Evolutionary conservation across 345 rosid species (phyloP), one percentile per base, ranked within the genome.

Genomic region (Pugionium cornutum): DNA sequence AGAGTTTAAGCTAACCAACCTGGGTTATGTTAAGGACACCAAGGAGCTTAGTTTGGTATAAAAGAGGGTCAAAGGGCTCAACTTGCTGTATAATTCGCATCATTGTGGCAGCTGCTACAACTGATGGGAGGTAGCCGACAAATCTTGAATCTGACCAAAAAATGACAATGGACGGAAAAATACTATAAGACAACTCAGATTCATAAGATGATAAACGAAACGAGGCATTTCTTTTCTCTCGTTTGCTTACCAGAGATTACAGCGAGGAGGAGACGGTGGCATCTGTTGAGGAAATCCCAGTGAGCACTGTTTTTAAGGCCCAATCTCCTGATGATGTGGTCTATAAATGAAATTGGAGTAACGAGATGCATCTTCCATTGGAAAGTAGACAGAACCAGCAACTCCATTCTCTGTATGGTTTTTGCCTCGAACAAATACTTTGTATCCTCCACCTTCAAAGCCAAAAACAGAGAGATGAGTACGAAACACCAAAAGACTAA

Each of bases 321-420:
- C 3, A 95, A 79, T 82, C 97, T 82, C 67, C 91, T 71, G 4
- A 85, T 58, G 35, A 91, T 76, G 71, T 85, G 86, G 76, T 95
- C 94, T 10, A 91, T 35, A 53, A 94, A 94, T 18, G 99, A 88
- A 39, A 88, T 68, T 25, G 97, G 89, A 27, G 99, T 88, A 37
- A 88, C 70, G 7, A 86, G 97, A 75, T 86, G 88, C 99, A 94
- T 94, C 82, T 77, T 84, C 99, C 99, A 94, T 57, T 79, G 45
- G 8, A 94, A 88, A 5, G 95, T 75, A 6, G 99, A 88, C 4
- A 94, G 86, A 41, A 94, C 78, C 81, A 94, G 65, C n/a, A 94
- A 62, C 86, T 94, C 99, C 97, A 94, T 94, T 80, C 89, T 85
- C 78, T 94, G 96, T 31, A 94, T 84, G 30, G 86, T 82, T 71